phyloP scores from a whole-genome alignment of 805 yeast genomes.

The Barnettozyma populi region DNA sequence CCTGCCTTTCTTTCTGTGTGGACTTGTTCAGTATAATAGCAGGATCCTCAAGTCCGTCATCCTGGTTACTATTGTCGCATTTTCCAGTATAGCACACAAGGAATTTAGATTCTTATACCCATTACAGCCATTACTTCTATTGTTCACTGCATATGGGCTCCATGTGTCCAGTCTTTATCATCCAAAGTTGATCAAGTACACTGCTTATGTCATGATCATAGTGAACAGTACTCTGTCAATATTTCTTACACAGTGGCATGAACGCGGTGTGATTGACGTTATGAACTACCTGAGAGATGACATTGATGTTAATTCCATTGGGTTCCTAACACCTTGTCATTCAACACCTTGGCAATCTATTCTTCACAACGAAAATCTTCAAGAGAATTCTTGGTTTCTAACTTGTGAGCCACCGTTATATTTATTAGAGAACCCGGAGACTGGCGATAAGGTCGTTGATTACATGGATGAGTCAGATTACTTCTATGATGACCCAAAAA shows the following conservation, averaged over 20 bases:
- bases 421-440: constrained; percentile 27
- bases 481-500: constrained; percentile 62
- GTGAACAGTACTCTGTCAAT: constrained; percentile 39
- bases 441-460: constrained; percentile 28
- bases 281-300: constrained; percentile 44
- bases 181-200: constrained; percentile 12
- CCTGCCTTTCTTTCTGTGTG: constrained; percentile 55
- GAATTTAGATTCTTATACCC: constrained; percentile 90
- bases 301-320: constrained; percentile 45
- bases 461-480: constrained; percentile 87
- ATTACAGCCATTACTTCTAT: constrained; percentile 65
- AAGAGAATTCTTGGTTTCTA: constrained; percentile 56
- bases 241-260: constrained; percentile 66
- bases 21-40: constrained; percentile 26
- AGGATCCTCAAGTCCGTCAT: constrained; percentile 29
- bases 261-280: constrained; percentile 77
- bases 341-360: constrained; percentile 94
- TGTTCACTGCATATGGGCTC: constrained; percentile 39
- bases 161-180: constrained; percentile 21
- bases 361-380: constrained; percentile 51
- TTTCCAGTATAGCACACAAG: constrained; percentile 73
- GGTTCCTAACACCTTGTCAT: constrained; percentile 93
- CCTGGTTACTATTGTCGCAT: constrained; percentile 42
- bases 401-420: constrained; percentile 87
- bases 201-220: constrained; percentile 21